phyloP scores from a whole-genome alignment of 2,329 filamentous ascomycete species.

The Tolypocladium endophyticum region DNA sequence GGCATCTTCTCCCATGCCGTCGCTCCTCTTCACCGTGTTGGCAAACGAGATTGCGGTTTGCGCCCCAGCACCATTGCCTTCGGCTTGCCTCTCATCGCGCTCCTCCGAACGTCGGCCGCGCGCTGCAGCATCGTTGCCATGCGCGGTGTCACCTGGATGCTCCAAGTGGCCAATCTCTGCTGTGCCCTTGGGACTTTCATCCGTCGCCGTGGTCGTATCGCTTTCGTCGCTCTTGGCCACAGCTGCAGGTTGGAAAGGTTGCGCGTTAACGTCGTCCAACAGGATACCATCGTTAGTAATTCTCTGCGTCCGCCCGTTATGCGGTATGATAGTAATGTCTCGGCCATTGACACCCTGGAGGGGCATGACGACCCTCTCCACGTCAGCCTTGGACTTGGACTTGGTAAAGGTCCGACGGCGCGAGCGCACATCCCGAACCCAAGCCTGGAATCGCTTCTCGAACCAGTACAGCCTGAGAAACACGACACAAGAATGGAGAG shows the following conservation, averaged over 20 bases:
- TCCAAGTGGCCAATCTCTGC: constrained; percentile 2
- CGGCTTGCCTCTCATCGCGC: background rate
- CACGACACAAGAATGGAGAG: constrained; percentile 76
- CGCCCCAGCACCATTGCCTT: constrained; percentile 3
- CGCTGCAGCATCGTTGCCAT: background rate
- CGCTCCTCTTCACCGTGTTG: constrained; percentile 51
- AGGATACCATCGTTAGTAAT: constrained; percentile 52
- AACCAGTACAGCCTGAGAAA: constrained; percentile 96
- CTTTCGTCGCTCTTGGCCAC: constrained; percentile 25
- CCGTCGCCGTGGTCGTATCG: constrained; percentile 19
- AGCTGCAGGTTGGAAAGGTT: constrained; percentile 11
- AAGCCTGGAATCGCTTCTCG: constrained; percentile 83
- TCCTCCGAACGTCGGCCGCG: background rate
- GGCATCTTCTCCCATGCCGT: constrained; percentile 39
- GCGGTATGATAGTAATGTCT: constrained; percentile 55
- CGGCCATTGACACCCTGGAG: constrained; percentile 57
- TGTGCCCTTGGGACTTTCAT: constrained; percentile 12
- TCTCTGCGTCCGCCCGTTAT: constrained; percentile 40
- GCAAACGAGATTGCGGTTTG: constrained; percentile 52
- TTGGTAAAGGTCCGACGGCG: constrained; percentile 54
- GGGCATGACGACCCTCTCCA: constrained; percentile 22
- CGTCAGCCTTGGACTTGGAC: constrained; percentile 45
- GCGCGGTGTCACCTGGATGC: background rate
- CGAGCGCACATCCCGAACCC: constrained; percentile 62
- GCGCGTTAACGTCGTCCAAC: constrained; percentile 28